These are phyloP conservation scores for Dioszegia aurantiaca DNA, from an alignment of 768 basidiomycete species.

Conservation along the genomic window DNA sequence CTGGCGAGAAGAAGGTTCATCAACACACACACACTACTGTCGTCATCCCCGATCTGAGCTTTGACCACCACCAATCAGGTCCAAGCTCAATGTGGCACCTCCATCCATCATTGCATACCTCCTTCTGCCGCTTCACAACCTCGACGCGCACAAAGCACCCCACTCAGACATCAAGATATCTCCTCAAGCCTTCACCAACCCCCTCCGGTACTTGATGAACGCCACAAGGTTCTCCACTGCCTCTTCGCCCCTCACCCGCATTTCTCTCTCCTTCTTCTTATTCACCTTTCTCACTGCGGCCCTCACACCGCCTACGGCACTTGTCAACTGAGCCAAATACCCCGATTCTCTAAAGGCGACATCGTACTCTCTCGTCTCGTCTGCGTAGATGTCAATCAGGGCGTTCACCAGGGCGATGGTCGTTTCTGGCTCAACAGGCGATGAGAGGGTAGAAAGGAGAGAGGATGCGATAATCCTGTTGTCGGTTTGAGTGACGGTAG, in stretches of 20 bases:
- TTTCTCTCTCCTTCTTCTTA: constrained; percentile 51
- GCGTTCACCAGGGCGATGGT: constrained; percentile 75
- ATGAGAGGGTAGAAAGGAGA: constrained; percentile 12
- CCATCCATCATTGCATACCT: background rate
- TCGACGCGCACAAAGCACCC: no score
- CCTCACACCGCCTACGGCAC: constrained; percentile 35
- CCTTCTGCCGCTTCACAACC: no score
- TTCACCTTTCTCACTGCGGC: constrained; percentile 53
- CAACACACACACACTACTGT: no score
- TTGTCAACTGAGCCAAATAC: constrained; percentile 46
- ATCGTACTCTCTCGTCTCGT: constrained; percentile 77
- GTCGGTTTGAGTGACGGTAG: constrained; percentile 60
- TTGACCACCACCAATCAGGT: no score
- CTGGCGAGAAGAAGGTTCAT: no score
- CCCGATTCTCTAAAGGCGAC: constrained; percentile 48
- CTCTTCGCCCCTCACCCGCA: constrained; percentile 53
- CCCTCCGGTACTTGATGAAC: constrained; percentile 54
- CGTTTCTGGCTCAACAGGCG: constrained; percentile 56
- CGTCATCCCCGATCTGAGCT: background rate
- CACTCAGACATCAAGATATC: background rate
- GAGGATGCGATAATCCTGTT: constrained; percentile 57
- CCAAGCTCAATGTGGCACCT: background rate
- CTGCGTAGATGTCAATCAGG: constrained; percentile 88
- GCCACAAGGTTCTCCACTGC: constrained; percentile 54
- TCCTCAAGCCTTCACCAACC: constrained; percentile 17